phyloP scores from a whole-genome alignment of 371 early-diverging fungal species.

The Mucor saturninus region DNA sequence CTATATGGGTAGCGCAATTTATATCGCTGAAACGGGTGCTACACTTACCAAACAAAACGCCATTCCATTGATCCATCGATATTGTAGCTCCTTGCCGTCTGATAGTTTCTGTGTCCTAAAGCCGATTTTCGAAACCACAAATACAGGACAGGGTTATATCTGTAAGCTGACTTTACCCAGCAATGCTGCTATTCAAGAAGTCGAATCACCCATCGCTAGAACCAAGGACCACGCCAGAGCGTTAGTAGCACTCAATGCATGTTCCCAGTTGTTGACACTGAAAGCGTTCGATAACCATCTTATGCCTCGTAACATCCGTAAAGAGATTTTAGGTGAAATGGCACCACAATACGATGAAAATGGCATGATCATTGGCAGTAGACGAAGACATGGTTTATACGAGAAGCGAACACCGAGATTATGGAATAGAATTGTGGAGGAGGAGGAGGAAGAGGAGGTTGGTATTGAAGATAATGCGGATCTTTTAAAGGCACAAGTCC shows the following conservation, averaged over 20 bases:
- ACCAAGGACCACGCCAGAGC: conserved; percentile 74
- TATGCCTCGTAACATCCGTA: conserved; percentile 51
- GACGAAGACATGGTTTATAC: conserved; percentile 44
- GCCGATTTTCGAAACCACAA: conserved; percentile 52
- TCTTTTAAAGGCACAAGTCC: conserved; percentile 19
- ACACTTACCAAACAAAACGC: conserved; percentile 67
- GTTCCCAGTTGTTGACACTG: conserved; percentile 63
- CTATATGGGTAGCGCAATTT: conserved; percentile 39
- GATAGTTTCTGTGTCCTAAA: conserved; percentile 58
- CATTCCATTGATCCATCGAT: conserved; percentile 63
- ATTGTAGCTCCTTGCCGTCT: conserved; percentile 64
- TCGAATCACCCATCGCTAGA: conserved; percentile 59
- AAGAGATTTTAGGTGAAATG: conserved; percentile 51
- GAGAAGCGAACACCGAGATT: conserved; percentile 48
- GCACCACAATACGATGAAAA: conserved; percentile 47
- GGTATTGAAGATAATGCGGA: conserved; percentile 22
- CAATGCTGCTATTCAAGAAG: conserved; percentile 65
- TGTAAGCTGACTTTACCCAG: conserved; percentile 67
- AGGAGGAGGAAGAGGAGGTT: conserved; percentile 27
- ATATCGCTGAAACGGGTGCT: conserved; percentile 66
- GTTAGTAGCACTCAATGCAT: conserved; percentile 72
- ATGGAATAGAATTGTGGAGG: conserved; percentile 34
- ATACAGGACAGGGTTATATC: conserved; percentile 38
- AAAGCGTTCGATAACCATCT: conserved; percentile 81
- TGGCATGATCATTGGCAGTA: conserved; percentile 53